A percentile compares a stretch with the other conserved stretches of the same genome.
Conservation (phyloP, 2,329 filamentous ascomycete genomes). For the Davidsoniella neocaledoniae region DNA sequence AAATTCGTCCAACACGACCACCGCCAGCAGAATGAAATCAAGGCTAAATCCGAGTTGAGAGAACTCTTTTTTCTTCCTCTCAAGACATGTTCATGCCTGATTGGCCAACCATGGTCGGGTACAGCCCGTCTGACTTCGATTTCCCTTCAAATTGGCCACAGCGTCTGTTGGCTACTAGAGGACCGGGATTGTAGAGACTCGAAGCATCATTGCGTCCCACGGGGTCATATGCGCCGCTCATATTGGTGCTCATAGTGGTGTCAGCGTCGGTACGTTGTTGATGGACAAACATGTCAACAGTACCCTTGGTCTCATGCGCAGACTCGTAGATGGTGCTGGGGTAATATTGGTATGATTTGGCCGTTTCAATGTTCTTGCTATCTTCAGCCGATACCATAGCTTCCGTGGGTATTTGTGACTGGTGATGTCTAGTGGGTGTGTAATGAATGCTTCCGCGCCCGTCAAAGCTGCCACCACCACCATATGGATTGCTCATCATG, state of each 20-base stretch:
- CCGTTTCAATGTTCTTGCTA: constrained; percentile 29
- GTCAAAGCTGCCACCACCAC: constrained; percentile 22
- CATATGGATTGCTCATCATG: constrained; percentile 25
- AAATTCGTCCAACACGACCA: background rate
- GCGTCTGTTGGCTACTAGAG: constrained; percentile 22
- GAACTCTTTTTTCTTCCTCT: constrained; percentile 2
- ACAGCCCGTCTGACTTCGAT: constrained; percentile 33
- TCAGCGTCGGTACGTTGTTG: constrained; percentile 16
- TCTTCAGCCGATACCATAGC: constrained; percentile 36
- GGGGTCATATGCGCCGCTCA: constrained; percentile 14
- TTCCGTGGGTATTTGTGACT: constrained; percentile 28
- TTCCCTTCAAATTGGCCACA: constrained; percentile 39
- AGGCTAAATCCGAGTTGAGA: background rate
- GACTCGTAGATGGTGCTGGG: constrained; percentile 33
- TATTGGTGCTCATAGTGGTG: constrained; percentile 9
- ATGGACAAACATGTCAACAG: constrained; percentile 34
- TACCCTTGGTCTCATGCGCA: constrained; percentile 25
- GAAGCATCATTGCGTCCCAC: constrained; percentile 19
- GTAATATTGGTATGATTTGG: constrained; percentile 40
- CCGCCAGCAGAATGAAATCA: background rate
- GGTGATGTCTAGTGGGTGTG: constrained; percentile 20
- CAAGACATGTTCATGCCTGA: constrained; percentile 28
- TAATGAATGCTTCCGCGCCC: constrained; percentile 25
- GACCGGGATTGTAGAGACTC: constrained; percentile 29
- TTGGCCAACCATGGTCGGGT: constrained; percentile 32